Percentiles rank a stretch among this genome's conserved stretches.
Evolutionary conservation across 768 basidiomycete genomes (phyloP).

Genomic region (Russula sp.): DNA sequence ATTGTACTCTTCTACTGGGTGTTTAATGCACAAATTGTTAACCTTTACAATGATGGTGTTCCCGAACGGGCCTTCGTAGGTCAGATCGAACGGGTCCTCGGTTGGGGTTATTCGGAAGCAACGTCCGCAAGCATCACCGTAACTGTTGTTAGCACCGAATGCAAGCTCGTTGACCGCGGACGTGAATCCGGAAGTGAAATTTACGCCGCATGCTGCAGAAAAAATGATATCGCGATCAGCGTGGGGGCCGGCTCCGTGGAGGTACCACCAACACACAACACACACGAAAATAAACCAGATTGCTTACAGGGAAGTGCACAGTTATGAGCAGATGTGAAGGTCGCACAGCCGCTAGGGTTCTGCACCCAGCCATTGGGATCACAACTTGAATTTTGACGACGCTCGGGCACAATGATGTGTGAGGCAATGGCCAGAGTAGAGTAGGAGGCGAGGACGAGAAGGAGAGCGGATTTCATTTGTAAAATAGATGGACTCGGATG

Average conservation of each 20-base stretch:
- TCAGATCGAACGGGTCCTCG: no score
- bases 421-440: background rate
- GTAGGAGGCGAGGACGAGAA: background rate
- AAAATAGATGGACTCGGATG: background rate
- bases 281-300: background rate
- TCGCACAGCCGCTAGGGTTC: slow-evolving; percentile 48
- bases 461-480: slow-evolving; percentile 5
- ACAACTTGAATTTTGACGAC: background rate
- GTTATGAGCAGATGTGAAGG: slow-evolving; percentile 56
- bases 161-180: slow-evolving; percentile 58
- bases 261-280: background rate
- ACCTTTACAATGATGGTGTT: slow-evolving; percentile 54
- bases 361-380: slow-evolving; percentile 38
- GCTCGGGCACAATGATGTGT: background rate
- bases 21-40: slow-evolving; percentile 45
- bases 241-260: no score
- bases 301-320: slow-evolving; percentile 48
- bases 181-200: slow-evolving; percentile 48
- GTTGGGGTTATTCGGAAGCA: slow-evolving; percentile 54
- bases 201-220: slow-evolving; percentile 47
- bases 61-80: slow-evolving; percentile 44
- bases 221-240: slow-evolving; percentile 2
- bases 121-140: slow-evolving; percentile 60
- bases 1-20: slow-evolving; percentile 40
- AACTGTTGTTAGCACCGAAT: slow-evolving; percentile 49